Evolutionary conservation across 2,329 filamentous ascomycete genomes (phyloP).

Genomic region (Aspergillus neoniger): DNA sequence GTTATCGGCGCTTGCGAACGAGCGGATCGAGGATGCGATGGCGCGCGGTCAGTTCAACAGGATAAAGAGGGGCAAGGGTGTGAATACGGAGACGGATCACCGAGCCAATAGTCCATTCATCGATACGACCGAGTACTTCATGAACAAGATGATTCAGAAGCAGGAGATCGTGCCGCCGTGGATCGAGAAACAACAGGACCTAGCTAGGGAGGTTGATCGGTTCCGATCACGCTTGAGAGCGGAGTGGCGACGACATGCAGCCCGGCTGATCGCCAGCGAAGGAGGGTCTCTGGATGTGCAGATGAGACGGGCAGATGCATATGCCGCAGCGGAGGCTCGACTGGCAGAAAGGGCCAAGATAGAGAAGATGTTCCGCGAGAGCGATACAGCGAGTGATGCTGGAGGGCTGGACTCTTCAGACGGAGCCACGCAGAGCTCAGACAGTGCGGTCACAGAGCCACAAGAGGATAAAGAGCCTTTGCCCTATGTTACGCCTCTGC

Average conservation of each 20-base stretch:
- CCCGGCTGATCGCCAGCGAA: conserved; percentile 72
- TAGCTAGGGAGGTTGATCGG: conserved; percentile 65
- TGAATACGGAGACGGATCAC: conserved; percentile 71
- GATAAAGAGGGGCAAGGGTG: conserved; percentile 74
- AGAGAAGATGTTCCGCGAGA: conserved; percentile 27
- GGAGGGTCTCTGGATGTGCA: conserved; percentile 76
- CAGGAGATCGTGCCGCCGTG: conserved; percentile 95
- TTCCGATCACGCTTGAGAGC: conserved; percentile 75
- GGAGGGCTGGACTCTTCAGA: conserved; percentile 15
- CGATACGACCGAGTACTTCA: conserved; percentile 94
- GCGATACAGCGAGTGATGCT: neutral
- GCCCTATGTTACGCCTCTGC: conserved; percentile 64
- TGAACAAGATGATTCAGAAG: conserved; percentile 97
- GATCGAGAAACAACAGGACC: conserved; percentile 98
- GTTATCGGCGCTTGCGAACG: conserved; percentile 80
- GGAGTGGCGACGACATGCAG: conserved; percentile 84
- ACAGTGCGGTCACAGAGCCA: neutral
- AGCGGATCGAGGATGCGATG: conserved; percentile 92
- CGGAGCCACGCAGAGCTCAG: neutral
- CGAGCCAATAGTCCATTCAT: conserved; percentile 85
- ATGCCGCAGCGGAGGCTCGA: conserved; percentile 72
- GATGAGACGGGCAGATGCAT: conserved; percentile 68
- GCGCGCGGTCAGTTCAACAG: conserved; percentile 86
- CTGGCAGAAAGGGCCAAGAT: conserved; percentile 27
- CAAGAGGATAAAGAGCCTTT: conserved; percentile 22